Base-by-base conservation (phyloP, 1,284 basidiomycete species). In the Cryptococcus sp. region DNA sequence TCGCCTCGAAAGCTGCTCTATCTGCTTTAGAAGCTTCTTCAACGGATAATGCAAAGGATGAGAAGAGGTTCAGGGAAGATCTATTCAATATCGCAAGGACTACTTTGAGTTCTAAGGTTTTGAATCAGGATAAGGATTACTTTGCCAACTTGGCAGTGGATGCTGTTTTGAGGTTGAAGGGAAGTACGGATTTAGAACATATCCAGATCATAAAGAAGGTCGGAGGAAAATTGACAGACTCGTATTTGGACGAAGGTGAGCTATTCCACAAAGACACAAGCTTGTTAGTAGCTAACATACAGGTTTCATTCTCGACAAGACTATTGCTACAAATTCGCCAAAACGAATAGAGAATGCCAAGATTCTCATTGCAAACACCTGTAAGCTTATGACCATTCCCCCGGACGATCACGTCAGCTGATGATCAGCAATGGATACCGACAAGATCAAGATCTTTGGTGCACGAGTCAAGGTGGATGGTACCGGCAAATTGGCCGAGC, bases 171-270 rank as follows among this genome's bases (percentile, higher is more conserved):
- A 82, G 96, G 39, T 77, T 99, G 45, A 96, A 94, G 80, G 90
- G 86, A 50, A 94, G 91, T 34, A 94, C 91, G 51, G 88, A 98
- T 78, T 80, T 99, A 23, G 96, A 99, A 65, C 93, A 98, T 73
- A 98, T 99, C 61, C 96, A 99, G 77, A 88, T 98, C 76, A 99
- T 98, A 80, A 99, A 99, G 81, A 98, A 98, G 78, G 88, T 91
- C 34, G 96, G 96, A 54, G 96, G 96, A 55, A 98, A 98, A 78
- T 82, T 99, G 59, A 96, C 92, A 7, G 94, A 98, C 70, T 96
- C 91, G 16, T 99, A 98, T 79, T 84, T 99, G 44, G 93, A 97
- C 69, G 94, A 98, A 79, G 93, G 88, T 85, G 59, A 14, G 78
- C 41, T 39, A 34, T 18, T 7, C 59, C 22, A 45, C 39, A 46